These are phyloP conservation scores for Punica granatum DNA, from an alignment of 345 rosid species.

Conservation along the genomic window DNA sequence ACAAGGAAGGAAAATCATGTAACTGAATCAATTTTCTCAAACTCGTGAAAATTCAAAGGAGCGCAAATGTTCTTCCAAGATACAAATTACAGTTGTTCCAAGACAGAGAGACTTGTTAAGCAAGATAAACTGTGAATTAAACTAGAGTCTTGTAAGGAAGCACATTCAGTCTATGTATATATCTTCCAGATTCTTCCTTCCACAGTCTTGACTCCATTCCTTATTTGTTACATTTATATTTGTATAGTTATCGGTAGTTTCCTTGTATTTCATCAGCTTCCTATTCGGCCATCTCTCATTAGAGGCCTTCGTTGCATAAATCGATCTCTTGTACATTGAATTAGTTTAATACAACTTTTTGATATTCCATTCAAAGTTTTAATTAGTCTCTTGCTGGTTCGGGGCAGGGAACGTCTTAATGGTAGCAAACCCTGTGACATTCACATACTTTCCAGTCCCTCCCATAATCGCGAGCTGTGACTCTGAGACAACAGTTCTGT, in stretches of 20 bases:
- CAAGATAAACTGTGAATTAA: constrained; percentile 45
- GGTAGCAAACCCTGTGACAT: constrained; percentile 63
- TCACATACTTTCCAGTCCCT: constrained; percentile 77
- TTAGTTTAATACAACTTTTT: too few species aligned
- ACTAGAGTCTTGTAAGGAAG: constrained; percentile 68
- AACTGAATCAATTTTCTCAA: not conserved
- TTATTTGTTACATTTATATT: too few species aligned
- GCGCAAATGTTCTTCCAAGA: too few species aligned
- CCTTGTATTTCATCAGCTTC: too few species aligned
- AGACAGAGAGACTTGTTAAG: constrained; percentile 21
- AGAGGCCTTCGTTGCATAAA: constrained; percentile 54
- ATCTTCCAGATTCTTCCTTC: too few species aligned
- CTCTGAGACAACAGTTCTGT: constrained; percentile 56
- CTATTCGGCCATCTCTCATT: too few species aligned
- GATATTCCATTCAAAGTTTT: too few species aligned
- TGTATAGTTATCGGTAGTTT: too few species aligned
- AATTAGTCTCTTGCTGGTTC: constrained; percentile 46
- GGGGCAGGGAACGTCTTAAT: constrained; percentile 50
- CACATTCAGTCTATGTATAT: too few species aligned
- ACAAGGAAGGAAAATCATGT: not conserved
- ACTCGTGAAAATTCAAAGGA: not conserved
- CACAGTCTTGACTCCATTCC: too few species aligned
- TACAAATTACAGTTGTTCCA: not conserved
- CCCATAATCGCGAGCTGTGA: constrained; percentile 84
- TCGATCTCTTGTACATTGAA: too few species aligned